These are phyloP conservation scores for Candida dubliniensis DNA, from an alignment of 1,139 yeast species.

Conservation along the genomic window DNA sequence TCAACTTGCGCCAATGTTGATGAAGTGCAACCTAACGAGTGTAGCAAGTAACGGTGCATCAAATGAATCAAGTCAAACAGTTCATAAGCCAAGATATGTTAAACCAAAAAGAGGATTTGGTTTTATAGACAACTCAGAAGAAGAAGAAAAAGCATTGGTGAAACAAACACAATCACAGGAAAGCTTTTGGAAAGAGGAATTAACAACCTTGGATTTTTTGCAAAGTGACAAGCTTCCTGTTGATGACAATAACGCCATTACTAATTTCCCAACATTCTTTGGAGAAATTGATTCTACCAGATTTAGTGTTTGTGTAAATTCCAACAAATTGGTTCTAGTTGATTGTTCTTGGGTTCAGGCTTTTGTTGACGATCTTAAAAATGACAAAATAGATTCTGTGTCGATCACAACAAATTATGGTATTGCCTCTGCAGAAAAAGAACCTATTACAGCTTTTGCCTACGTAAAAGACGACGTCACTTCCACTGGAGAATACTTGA, in stretches of 20 bases:
- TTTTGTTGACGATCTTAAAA: slow-evolving; percentile 7
- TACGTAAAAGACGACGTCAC: slow-evolving; percentile 26
- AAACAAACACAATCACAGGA: slow-evolving; percentile 6
- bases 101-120: slow-evolving; percentile 42
- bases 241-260: not conserved
- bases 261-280: slow-evolving; percentile 6
- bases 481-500: slow-evolving; percentile 26
- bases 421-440: slow-evolving; percentile 9
- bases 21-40: slow-evolving; percentile 17
- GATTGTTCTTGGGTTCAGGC: slow-evolving; percentile 16
- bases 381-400: slow-evolving; percentile 3
- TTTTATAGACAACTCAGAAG: slow-evolving; percentile 28
- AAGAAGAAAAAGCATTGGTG: slow-evolving; percentile 7
- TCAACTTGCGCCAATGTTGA: slow-evolving; percentile 35
- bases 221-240: slow-evolving; percentile 16
- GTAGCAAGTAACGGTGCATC: slow-evolving; percentile 2
- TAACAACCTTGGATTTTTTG: slow-evolving; percentile 15
- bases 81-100: slow-evolving; percentile 19
- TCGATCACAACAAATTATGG: slow-evolving; percentile 9
- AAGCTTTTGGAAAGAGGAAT: slow-evolving; percentile 17
- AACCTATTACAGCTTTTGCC: slow-evolving; percentile 15
- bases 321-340: slow-evolving; percentile 12
- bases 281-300: slow-evolving; percentile 9
- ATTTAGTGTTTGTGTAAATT: slow-evolving; percentile 12
- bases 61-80: slow-evolving; percentile 4